Evolutionary conservation across 2,329 filamentous ascomycete species (phyloP).

Genomic region (Phialophora tarda): DNA sequence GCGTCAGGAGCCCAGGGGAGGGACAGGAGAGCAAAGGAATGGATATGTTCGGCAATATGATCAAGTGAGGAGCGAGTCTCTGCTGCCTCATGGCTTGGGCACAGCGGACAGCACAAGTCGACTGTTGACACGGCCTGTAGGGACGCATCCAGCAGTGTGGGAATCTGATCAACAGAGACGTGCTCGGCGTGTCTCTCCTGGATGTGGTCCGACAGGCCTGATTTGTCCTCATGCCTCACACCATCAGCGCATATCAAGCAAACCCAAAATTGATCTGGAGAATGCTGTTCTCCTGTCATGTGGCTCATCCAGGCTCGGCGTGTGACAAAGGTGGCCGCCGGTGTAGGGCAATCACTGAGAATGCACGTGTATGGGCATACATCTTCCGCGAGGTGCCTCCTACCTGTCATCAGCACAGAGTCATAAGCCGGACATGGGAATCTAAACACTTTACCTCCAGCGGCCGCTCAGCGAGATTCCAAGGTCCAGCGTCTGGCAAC

Average conservation of each 20-base stretch:
- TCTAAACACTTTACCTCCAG: neutral
- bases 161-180: neutral
- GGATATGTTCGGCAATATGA: conserved; percentile 15
- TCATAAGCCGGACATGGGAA: too few relatives aligned
- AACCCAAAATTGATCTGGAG: neutral
- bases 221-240: neutral
- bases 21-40: conserved; percentile 8
- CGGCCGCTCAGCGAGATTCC: neutral
- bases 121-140: neutral
- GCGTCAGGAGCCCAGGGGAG: conserved; percentile 8
- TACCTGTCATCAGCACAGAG: neutral
- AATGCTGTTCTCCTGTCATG: conserved; percentile 4
- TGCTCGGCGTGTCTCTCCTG: neutral
- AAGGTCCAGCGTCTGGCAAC: conserved; percentile 9
- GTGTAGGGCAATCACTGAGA: neutral
- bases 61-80: neutral
- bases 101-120: conserved; percentile 3
- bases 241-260: conserved; percentile 15
- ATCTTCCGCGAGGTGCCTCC: conserved; percentile 6
- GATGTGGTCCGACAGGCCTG: neutral
- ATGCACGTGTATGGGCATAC: conserved; percentile 16
- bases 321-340: conserved; percentile 3
- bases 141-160: neutral
- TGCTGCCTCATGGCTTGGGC: neutral
- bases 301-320: conserved; percentile 13